Evolutionary conservation across 2,329 filamentous ascomycete genomes (phyloP).

Genomic region (Lecanicillium sp.): DNA sequence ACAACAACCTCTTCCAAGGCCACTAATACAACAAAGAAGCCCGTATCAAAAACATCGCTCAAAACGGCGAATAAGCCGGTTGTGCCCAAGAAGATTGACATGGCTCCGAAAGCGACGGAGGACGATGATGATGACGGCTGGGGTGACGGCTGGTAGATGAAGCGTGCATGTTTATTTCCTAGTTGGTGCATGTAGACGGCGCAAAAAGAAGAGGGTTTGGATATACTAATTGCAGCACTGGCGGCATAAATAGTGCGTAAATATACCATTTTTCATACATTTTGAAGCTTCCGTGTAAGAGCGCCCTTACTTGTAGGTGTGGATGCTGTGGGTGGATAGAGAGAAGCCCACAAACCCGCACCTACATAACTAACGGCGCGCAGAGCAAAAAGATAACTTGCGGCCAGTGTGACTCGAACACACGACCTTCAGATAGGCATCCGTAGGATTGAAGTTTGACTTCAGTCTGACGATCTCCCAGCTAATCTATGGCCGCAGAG

Average conservation of each 20-base stretch:
- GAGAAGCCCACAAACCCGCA: no score
- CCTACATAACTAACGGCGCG: no score
- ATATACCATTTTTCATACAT: no score
- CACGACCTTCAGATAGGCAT: slow-evolving; percentile 21
- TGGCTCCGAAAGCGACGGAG: slow-evolving; percentile 53
- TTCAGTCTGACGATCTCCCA: slow-evolving; percentile 22
- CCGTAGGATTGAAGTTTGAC: slow-evolving; percentile 19
- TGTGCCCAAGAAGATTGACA: slow-evolving; percentile 58
- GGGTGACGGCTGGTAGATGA: slow-evolving; percentile 54
- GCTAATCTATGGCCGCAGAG: slow-evolving; percentile 20
- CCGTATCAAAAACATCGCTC: slow-evolving; percentile 23
- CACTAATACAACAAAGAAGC: slow-evolving; percentile 36
- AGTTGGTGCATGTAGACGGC: no score
- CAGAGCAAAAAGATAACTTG: slow-evolving; percentile 11
- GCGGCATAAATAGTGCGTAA: no score
- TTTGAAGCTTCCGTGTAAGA: no score
- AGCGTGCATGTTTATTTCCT: no score
- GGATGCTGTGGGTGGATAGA: no score
- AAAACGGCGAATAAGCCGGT: slow-evolving; percentile 37
- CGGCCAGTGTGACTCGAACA: slow-evolving; percentile 21
- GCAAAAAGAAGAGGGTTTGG: no score
- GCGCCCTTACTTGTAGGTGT: no score
- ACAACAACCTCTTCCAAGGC: slow-evolving; percentile 24
- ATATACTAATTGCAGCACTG: no score
- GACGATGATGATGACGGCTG: slow-evolving; percentile 55